These are phyloP conservation scores for Epichloe amarillans DNA, from an alignment of 2,329 filamentous ascomycete genomes.

Conservation along the genomic window DNA sequence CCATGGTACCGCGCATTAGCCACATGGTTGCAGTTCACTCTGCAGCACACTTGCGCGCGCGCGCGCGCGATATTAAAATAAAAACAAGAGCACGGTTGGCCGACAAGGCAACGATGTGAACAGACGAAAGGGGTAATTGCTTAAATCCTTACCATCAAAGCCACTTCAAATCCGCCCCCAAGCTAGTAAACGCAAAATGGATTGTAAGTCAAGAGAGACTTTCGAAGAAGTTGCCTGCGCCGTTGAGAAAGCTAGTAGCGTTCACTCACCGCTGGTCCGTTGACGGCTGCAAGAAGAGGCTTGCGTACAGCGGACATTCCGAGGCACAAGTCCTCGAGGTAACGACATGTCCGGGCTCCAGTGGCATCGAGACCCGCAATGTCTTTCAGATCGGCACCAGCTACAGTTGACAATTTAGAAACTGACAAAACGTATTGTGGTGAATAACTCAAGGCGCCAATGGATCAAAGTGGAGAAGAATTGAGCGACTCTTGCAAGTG, in stretches of 20 bases:
- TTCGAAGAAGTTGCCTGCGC: neutral
- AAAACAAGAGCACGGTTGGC: neutral
- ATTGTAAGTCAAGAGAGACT: constrained; percentile 4
- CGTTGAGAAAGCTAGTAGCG: neutral
- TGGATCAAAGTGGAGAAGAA: constrained; percentile 1
- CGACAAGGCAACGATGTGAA: neutral
- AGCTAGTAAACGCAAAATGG: constrained; percentile 19
- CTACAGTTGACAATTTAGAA: constrained; percentile 10
- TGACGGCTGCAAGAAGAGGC: constrained; percentile 35
- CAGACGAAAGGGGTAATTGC: neutral
- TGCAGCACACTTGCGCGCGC: neutral
- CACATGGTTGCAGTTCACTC: constrained; percentile 1
- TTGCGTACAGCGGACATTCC: constrained; percentile 25
- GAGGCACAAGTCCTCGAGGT: constrained; percentile 27
- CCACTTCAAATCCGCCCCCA: constrained; percentile 37
- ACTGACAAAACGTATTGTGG: neutral
- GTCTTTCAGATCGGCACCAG: constrained; percentile 23
- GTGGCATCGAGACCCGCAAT: constrained; percentile 21
- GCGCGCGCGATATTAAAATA: neutral
- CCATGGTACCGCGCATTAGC: constrained; percentile 1
- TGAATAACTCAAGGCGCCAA: constrained; percentile 2
- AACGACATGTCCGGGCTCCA: constrained; percentile 19
- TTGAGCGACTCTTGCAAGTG: neutral
- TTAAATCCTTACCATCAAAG: constrained; percentile 25
- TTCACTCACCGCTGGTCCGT: constrained; percentile 35